A percentile compares a stretch with the other conserved stretches of the same genome.
These are phyloP conservation scores for Aspergillus carbonarius DNA, from an alignment of 2,329 filamentous ascomycete species.

Conservation along the genomic window DNA sequence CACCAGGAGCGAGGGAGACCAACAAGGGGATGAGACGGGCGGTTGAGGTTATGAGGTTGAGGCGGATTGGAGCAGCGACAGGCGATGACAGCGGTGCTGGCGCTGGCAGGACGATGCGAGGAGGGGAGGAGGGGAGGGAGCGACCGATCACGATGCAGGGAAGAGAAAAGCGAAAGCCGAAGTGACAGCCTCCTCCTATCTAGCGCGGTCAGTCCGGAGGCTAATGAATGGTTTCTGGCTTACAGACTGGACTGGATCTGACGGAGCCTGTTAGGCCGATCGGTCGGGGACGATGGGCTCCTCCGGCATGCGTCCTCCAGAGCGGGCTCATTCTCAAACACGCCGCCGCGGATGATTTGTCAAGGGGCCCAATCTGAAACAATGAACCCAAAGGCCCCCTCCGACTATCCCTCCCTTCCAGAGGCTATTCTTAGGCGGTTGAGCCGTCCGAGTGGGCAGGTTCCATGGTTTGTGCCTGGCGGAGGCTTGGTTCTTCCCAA, in stretches of 20 bases:
- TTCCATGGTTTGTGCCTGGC: conserved; percentile 3
- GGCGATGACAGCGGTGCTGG: neutral
- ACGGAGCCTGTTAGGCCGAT: conserved; percentile 11
- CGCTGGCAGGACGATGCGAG: neutral
- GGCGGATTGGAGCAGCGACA: neutral
- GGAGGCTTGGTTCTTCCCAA: neutral
- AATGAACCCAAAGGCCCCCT: conserved; percentile 13
- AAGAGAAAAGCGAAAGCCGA: neutral
- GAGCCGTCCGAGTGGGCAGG: neutral
- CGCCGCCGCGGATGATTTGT: conserved; percentile 20
- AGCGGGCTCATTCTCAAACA: conserved; percentile 12
- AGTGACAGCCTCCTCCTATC: neutral
- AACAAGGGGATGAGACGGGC: neutral
- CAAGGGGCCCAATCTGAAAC: conserved; percentile 21
- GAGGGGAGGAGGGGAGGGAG: conserved; percentile 1
- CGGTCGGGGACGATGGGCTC: conserved; percentile 12
- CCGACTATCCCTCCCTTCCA: conserved; percentile 8
- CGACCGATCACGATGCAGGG: neutral
- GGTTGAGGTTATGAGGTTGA: neutral
- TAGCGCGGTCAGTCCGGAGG: neutral
- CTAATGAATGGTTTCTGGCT: neutral
- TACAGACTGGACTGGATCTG: conserved; percentile 8
- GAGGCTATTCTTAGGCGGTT: conserved; percentile 8
- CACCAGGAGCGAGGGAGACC: neutral
- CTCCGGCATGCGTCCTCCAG: conserved; percentile 2